These are phyloP conservation scores for Pichia sp. DNA, from an alignment of 1,139 yeast species.

Conservation along the genomic window DNA sequence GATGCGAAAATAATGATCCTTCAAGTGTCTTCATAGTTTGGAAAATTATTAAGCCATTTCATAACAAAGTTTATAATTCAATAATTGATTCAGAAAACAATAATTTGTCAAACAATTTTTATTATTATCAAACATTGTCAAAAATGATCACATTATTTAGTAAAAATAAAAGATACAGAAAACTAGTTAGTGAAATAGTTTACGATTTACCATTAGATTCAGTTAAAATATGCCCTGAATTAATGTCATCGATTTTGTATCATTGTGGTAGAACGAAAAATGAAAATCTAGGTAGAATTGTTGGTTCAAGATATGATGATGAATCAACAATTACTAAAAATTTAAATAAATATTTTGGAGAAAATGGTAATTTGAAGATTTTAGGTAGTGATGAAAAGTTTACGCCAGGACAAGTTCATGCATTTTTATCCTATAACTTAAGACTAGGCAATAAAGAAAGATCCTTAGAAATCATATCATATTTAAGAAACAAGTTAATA, in stretches of 20 bases:
- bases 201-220: conserved; percentile 30
- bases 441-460: conserved; percentile 35
- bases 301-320: conserved; percentile 28
- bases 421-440: conserved; percentile 36
- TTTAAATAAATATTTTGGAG: conserved; percentile 8
- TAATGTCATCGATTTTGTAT: conserved; percentile 32
- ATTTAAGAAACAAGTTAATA: conserved; percentile 21
- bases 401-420: conserved; percentile 30
- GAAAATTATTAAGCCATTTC: conserved; percentile 26
- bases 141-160: conserved; percentile 31
- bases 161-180: conserved; percentile 29
- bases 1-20: conserved; percentile 22
- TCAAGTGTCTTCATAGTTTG: conserved; percentile 24
- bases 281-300: conserved; percentile 25
- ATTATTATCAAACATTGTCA: conserved; percentile 28
- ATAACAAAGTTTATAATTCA: conserved; percentile 24
- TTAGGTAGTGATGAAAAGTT: conserved; percentile 16
- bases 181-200: conserved; percentile 29
- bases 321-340: conserved; percentile 3
- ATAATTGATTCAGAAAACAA: conserved; percentile 21
- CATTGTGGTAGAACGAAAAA: conserved; percentile 30
- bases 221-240: conserved; percentile 32
- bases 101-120: conserved; percentile 24
- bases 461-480: conserved; percentile 33
- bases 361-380: conserved; percentile 12